A percentile compares a stretch with the other conserved stretches of the same genome.
Conservation (phyloP, 495 filamentous ascomycete genomes). For the Pseudotulostoma volvatum region DNA sequence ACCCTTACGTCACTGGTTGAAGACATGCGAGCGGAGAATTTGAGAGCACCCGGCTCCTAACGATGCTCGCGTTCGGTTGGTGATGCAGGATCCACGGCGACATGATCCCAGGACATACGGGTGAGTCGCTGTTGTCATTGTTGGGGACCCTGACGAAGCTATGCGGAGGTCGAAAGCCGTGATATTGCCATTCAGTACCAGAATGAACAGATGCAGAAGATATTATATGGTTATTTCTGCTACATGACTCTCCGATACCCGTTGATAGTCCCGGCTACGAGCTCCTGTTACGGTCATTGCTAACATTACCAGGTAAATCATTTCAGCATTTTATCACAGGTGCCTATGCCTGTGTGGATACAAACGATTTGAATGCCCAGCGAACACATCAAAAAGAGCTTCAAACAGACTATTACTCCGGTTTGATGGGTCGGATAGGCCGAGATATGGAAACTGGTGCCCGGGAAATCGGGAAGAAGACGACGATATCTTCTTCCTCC, state of each 20-base stretch:
- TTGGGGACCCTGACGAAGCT: neutral
- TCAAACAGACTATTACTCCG: neutral
- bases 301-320: neutral
- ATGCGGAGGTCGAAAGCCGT: neutral
- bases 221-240: neutral
- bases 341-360: neutral
- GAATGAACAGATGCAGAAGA: neutral
- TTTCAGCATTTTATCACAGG: neutral
- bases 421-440: neutral
- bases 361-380: neutral
- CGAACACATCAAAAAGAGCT: neutral
- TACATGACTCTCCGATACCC: neutral
- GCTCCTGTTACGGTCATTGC: neutral
- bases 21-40: neutral
- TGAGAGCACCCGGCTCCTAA: neutral
- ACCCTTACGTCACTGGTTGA: neutral
- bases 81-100: neutral
- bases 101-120: neutral
- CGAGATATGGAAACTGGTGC: neutral
- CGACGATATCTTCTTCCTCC: neutral
- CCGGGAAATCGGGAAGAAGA: neutral
- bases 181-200: neutral
- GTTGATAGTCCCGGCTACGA: neutral
- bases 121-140: neutral
- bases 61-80: neutral